Percentiles rank a stretch among this genome's conserved stretches.
These are phyloP conservation scores for Phaeotremella skinneri DNA, from an alignment of 768 basidiomycete genomes.

Conservation along the genomic window DNA sequence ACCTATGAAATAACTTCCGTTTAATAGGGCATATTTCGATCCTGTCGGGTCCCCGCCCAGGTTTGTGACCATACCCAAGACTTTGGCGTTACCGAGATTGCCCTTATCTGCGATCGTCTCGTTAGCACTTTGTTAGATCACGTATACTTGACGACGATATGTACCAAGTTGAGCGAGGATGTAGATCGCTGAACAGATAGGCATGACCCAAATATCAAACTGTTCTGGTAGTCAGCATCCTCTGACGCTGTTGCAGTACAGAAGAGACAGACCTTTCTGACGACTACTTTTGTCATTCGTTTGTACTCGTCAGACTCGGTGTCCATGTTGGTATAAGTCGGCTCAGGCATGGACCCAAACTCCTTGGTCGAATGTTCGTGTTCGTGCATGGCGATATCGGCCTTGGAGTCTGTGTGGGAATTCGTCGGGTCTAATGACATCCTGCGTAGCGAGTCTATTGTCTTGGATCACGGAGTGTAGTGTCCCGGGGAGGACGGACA, in stretches of 20 bases:
- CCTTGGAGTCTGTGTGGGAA: neutral
- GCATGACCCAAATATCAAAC: neutral
- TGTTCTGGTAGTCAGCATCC: neutral
- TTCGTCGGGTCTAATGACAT: neutral
- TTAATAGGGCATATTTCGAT: conserved; percentile 21
- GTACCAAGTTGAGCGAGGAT: neutral
- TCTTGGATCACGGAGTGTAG: too few species aligned
- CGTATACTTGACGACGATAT: too few species aligned
- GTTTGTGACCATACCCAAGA: conserved; percentile 21
- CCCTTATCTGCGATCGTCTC: conserved; percentile 15
- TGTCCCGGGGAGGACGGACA: too few species aligned
- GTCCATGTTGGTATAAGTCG: neutral
- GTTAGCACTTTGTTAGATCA: too few species aligned
- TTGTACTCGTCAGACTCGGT: neutral
- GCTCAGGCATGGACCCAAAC: neutral
- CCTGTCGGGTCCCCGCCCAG: conserved; percentile 23
- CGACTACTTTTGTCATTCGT: neutral
- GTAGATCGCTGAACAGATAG: neutral
- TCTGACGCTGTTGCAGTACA: neutral
- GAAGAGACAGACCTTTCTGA: neutral
- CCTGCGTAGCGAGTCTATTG: too few species aligned
- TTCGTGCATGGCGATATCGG: neutral
- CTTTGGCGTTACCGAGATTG: conserved; percentile 33
- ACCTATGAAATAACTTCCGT: conserved; percentile 18
- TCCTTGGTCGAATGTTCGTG: neutral